Evolutionary conservation across 331 rosid genomes (phyloP).

Genomic region (Cucumis variabilis): DNA sequence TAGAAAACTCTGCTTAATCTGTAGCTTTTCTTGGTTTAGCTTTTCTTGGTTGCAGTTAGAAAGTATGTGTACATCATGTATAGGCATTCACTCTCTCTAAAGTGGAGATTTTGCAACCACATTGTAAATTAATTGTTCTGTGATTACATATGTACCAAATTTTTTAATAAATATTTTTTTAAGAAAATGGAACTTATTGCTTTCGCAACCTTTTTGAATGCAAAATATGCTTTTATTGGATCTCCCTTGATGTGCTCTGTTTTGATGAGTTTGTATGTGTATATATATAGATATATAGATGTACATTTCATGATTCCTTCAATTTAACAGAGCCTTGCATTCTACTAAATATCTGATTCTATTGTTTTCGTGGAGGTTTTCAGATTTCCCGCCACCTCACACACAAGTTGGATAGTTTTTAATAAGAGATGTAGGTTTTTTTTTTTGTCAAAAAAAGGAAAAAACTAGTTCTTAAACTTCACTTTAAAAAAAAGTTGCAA

Average conservation of each 20-base stretch:
- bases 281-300: no score
- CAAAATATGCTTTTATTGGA: neutral
- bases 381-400: no score
- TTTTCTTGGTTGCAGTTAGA: neutral
- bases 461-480: no score
- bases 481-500: no score
- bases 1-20: neutral
- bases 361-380: no score
- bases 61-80: neutral
- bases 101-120: neutral
- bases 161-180: neutral
- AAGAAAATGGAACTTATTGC: neutral
- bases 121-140: neutral
- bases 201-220: neutral
- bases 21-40: no score
- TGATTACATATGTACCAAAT: conserved; percentile 12
- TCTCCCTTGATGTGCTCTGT: neutral
- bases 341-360: neutral
- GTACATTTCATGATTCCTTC: neutral
- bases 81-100: neutral
- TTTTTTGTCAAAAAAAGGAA: no score
- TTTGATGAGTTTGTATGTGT: neutral
- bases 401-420: no score
- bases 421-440: no score
- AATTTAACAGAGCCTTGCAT: neutral